Conservation (phyloP, 225 moss, liverwort and hornwort species). For the Climacium dendroides region DNA sequence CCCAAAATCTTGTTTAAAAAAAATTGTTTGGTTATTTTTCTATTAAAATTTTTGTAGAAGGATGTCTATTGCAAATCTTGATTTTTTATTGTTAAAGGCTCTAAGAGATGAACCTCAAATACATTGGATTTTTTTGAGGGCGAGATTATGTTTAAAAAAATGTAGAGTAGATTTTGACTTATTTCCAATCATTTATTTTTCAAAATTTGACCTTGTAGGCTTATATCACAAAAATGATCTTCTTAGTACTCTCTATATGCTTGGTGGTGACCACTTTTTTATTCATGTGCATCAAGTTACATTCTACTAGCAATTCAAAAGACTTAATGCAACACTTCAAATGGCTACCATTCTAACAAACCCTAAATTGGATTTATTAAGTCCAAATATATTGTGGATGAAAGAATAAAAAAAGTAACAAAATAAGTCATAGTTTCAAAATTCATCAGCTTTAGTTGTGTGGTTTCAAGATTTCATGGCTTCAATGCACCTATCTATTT, state of each 20-base stretch:
- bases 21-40: not conserved
- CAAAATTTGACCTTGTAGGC: not conserved
- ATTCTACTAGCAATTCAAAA: not conserved
- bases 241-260: not conserved
- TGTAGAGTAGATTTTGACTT: not conserved
- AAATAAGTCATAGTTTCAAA: not conserved
- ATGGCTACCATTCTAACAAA: not conserved
- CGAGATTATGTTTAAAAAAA: not conserved
- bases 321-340: fast-evolving
- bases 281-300: not conserved
- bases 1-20: not conserved
- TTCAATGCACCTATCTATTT: not conserved
- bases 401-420: not conserved
- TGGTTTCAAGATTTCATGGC: not conserved
- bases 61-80: not conserved
- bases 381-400: no score
- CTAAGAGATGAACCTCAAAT: not conserved
- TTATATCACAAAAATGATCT: not conserved
- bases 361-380: not conserved
- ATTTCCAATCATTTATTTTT: not conserved
- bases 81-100: not conserved
- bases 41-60: not conserved
- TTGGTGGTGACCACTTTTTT: not conserved
- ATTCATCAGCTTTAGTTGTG: not conserved
- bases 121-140: not conserved